These are phyloP conservation scores for Aspergillus sergii DNA, from an alignment of 2,329 filamentous ascomycete species.

Conservation along the genomic window DNA sequence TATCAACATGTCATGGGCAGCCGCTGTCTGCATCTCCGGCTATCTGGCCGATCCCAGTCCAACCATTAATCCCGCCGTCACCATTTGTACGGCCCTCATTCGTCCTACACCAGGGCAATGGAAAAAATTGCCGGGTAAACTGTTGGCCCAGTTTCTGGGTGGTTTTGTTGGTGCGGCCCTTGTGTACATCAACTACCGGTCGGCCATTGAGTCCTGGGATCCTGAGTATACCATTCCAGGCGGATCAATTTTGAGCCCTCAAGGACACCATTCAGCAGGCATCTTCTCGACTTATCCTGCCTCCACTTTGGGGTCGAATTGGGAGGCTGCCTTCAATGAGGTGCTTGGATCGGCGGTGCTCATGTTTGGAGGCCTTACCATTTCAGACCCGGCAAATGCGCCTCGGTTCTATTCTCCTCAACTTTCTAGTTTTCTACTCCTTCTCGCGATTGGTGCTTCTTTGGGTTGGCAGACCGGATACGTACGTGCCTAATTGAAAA, in stretches of 20 bases:
- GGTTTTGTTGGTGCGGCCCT: constrained; percentile 34
- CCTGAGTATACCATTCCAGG: constrained; percentile 34
- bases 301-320: constrained; percentile 30
- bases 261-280: constrained; percentile 31
- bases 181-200: constrained; percentile 35
- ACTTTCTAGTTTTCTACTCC: constrained; percentile 29
- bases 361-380: constrained; percentile 33
- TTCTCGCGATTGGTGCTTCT: constrained; percentile 32
- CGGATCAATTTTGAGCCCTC: constrained; percentile 31
- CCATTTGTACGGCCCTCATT: constrained; percentile 29
- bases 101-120: constrained; percentile 31
- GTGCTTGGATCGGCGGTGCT: constrained; percentile 30
- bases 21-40: constrained; percentile 31
- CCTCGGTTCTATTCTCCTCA: constrained; percentile 30
- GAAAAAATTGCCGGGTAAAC: constrained; percentile 30
- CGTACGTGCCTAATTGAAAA: constrained; percentile 22
- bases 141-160: constrained; percentile 32
- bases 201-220: constrained; percentile 34
- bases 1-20: constrained; percentile 37
- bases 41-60: constrained; percentile 32
- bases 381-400: constrained; percentile 30
- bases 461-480: constrained; percentile 39
- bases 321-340: constrained; percentile 36
- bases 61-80: constrained; percentile 31
- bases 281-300: constrained; percentile 33